phyloP scores from a whole-genome alignment of 106 monocot species.

The Acorus gramineus region DNA sequence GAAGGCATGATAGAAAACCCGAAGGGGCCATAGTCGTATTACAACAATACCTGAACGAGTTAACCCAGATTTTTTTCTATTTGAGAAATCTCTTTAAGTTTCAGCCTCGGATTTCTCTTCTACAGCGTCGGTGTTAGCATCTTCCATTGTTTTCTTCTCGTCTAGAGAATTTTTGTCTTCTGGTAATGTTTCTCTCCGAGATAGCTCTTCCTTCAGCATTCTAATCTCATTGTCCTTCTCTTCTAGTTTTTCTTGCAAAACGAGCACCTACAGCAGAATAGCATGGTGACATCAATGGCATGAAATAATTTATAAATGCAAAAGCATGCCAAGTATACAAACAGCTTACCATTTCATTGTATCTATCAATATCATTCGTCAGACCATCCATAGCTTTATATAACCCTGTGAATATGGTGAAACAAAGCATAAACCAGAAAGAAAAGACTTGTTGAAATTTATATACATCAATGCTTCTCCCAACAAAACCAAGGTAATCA shows the following conservation, averaged over 20 bases:
- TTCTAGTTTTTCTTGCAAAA: conserved; percentile 66
- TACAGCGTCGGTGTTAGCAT: too few species aligned
- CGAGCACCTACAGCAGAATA: conserved; percentile 27
- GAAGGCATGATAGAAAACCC: too few species aligned
- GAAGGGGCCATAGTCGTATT: too few species aligned
- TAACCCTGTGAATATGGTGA: conserved; percentile 30
- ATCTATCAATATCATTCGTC: conserved; percentile 81
- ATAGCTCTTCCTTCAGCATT: conserved; percentile 34
- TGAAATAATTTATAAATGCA: too few species aligned
- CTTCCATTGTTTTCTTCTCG: not conserved
- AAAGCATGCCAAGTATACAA: too few species aligned
- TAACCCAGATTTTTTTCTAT: too few species aligned
- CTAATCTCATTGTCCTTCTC: conserved; percentile 38
- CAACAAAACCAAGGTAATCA: too few species aligned
- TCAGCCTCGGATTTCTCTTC: too few species aligned
- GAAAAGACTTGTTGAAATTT: not conserved
- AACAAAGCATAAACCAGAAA: not conserved
- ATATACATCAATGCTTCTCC: too few species aligned
- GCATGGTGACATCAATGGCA: too few species aligned
- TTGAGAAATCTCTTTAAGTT: too few species aligned
- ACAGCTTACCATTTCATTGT: conserved; percentile 73
- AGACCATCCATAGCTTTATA: conserved; percentile 85
- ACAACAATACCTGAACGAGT: too few species aligned
- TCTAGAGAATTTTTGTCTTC: conserved; percentile 8
- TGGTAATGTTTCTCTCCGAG: conserved; percentile 21